Evolutionary conservation across 495 filamentous ascomycete species (phyloP), one percentile per base, ranked within the genome.

Genomic region (Xylaria palmicola): DNA sequence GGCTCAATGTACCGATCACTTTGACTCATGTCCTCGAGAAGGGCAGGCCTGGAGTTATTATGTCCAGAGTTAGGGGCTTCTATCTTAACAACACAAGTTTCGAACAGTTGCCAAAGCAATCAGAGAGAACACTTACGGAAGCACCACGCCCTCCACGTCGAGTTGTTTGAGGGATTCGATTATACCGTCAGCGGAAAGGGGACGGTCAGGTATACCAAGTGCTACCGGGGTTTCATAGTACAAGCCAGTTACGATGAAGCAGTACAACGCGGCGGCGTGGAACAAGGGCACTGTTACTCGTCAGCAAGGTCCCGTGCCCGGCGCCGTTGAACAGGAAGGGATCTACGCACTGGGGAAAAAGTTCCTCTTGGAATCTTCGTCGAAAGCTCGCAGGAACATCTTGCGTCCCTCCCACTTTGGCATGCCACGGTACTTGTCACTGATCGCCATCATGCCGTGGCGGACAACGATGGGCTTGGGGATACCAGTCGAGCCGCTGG

Each of bases 401-500:
- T 22, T 55, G 10, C 48, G 55, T 5, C 74, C 77, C 8, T 75
- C 47, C 56, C 66, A 68, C 7, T 53, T 24, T 5, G 52, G 52
- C 0, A 68, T 9, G 27, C 62, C 26, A 6, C 66, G 68, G 29
- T 59, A 67, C 15, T 39, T 56, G 52, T 86, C 85, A 0, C 71
- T 41, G 0, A 79, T 68, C 6, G 73, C 75, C 4, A 84, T 13
- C 60, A 78, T 78, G 24, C 80, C 83, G 6, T 85, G 74, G 2
- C 69, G 76, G 22, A 75, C 65, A 7, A 75, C 62, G 4, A 88
- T 74, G 1, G 81, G 81, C 66, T 86, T 87, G 0, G 85, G 80
- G 12, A 79, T 60, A 1, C 79, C 86, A 3, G 85, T 87, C 37
- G 82, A 83, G 17, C 86, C 86, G 17, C 83, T 86, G 6, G 85